A percentile compares a stretch with the other conserved stretches of the same genome.
phyloP scores from a whole-genome alignment of 2,329 filamentous ascomycete species.

The Penicillium sp. region DNA sequence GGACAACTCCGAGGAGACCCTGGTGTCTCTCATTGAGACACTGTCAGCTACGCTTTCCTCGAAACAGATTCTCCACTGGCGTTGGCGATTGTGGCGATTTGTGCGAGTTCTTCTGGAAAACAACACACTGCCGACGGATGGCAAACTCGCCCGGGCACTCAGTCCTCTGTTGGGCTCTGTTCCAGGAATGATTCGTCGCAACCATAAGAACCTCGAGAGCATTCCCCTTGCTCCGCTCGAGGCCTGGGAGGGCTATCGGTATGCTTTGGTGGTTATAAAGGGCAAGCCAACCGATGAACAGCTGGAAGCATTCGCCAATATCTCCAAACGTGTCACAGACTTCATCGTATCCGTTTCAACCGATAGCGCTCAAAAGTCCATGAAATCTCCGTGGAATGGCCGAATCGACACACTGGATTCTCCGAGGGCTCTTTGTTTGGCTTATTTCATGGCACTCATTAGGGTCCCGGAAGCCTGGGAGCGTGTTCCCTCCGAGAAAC shows the following conservation, averaged over 20 bases:
- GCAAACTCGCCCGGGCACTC: conserved; percentile 18
- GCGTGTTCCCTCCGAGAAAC: conserved; percentile 27
- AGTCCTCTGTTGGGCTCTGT: conserved; percentile 27
- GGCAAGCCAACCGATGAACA: conserved; percentile 17
- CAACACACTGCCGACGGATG: conserved; percentile 21
- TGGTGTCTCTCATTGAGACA: conserved; percentile 27
- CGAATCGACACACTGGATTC: conserved; percentile 34
- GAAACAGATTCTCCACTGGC: conserved; percentile 33
- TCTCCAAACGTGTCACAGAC: conserved; percentile 25
- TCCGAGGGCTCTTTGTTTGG: conserved; percentile 29
- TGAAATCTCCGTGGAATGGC: conserved; percentile 36
- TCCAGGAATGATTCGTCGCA: conserved; percentile 27
- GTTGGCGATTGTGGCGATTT: conserved; percentile 42
- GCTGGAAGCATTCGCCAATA: conserved; percentile 23
- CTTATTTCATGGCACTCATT: conserved; percentile 34
- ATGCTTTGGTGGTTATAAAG: conserved; percentile 29
- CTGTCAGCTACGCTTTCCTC: conserved; percentile 30
- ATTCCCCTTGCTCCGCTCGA: conserved; percentile 30
- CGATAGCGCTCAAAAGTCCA: conserved; percentile 24
- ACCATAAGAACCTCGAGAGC: conserved; percentile 26
- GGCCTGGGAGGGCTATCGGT: conserved; percentile 37
- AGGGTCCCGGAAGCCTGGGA: conserved; percentile 30
- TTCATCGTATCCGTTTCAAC: conserved; percentile 24
- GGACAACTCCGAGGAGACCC: conserved; percentile 20
- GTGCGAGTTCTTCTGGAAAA: conserved; percentile 33